These are phyloP conservation scores for Kodamaea neixiangensis DNA, from an alignment of 805 yeast genomes.

Conservation along the genomic window DNA sequence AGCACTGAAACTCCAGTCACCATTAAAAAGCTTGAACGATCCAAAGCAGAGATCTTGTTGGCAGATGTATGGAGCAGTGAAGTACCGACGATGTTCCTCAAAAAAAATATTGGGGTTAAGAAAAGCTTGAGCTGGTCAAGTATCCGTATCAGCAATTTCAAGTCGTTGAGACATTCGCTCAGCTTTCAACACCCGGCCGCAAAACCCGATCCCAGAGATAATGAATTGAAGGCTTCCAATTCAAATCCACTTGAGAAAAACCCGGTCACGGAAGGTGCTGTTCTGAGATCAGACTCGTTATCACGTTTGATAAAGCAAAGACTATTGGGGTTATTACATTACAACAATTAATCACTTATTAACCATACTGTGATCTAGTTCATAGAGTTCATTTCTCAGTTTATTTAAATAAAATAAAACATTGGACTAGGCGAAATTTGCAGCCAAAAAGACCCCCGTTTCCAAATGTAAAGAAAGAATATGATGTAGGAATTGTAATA, in stretches of 20 bases:
- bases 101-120: conserved; percentile 13
- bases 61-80: conserved; percentile 34
- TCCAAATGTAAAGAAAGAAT: too few species aligned
- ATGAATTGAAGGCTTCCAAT: too few species aligned
- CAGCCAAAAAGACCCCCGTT: too few species aligned
- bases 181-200: neutral
- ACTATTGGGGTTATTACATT: neutral
- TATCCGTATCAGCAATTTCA: neutral
- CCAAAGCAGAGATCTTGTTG: conserved; percentile 26
- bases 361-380: too few species aligned
- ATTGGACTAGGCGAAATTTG: too few species aligned
- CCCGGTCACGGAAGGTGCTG: too few species aligned
- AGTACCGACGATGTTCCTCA: conserved; percentile 19
- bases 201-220: neutral
- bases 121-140: conserved; percentile 8
- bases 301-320: neutral
- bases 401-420: too few species aligned
- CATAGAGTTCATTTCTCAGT: too few species aligned
- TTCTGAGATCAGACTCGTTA: conserved; percentile 3
- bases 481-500: too few species aligned
- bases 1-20: conserved; percentile 3
- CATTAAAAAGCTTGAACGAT: conserved; percentile 15
- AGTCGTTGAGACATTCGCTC: neutral
- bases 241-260: too few species aligned
- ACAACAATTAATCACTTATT: too few species aligned